Evolutionary conservation across 2,329 filamentous ascomycete species (phyloP).

Genomic region (Blastomyces percursus): DNA sequence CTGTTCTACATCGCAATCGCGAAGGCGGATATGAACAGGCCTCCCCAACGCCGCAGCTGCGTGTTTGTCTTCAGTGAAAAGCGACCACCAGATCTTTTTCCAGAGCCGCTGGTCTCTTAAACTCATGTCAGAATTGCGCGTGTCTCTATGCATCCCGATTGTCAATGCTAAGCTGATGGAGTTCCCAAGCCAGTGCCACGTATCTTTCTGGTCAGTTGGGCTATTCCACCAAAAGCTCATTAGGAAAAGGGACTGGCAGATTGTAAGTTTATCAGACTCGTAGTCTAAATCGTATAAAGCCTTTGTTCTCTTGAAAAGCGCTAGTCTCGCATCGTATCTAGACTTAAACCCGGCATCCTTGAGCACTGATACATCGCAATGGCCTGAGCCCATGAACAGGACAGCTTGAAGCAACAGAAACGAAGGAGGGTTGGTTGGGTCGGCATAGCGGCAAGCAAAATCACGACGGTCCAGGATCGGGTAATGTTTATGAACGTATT

Average conservation of each 20-base stretch:
- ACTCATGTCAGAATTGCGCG: constrained; percentile 4
- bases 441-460: constrained; percentile 2
- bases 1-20: constrained; percentile 4
- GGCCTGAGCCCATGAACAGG: constrained; percentile 4
- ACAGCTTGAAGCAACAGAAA: constrained; percentile 2
- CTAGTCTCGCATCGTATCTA: constrained; percentile 1
- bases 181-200: constrained; percentile 28
- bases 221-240: constrained; percentile 18
- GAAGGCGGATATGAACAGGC: constrained; percentile 4
- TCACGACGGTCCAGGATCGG: constrained; percentile 4
- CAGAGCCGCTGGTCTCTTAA: constrained; percentile 3
- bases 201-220: constrained; percentile 22
- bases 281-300: constrained; percentile 76
- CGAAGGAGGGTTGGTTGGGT: constrained; percentile 4
- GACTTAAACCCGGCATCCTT: constrained; percentile 3
- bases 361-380: constrained; percentile 5
- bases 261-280: constrained; percentile 65
- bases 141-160: constrained; percentile 4
- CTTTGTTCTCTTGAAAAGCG: constrained; percentile 5
- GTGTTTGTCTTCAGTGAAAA: constrained; percentile 5
- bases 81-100: constrained; percentile 6
- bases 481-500: constrained; percentile 5
- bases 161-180: constrained; percentile 4
- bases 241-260: constrained; percentile 54
- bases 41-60: constrained; percentile 4